phyloP scores from a whole-genome alignment of 768 basidiomycete genomes.

The Phylloporus scabripes region DNA sequence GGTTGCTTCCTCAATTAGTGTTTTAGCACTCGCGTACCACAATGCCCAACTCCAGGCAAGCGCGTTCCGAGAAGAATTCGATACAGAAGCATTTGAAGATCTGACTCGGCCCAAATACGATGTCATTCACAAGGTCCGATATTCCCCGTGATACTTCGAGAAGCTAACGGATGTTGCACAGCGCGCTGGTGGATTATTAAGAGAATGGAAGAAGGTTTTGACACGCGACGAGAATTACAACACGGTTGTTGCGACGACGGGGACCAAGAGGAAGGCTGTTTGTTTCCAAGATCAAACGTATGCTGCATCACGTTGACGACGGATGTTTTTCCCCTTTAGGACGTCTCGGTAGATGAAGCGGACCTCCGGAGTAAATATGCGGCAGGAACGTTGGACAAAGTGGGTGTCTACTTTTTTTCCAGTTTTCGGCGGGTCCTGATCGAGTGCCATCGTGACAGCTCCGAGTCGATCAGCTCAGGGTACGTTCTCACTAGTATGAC shows the following conservation, averaged over 20 bases:
- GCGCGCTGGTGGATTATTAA: constrained; percentile 66
- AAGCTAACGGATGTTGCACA: constrained; percentile 21
- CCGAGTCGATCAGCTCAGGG: constrained; percentile 75
- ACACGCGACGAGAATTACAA: constrained; percentile 60
- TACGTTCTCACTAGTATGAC: constrained; percentile 25
- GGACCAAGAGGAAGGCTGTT: constrained; percentile 71
- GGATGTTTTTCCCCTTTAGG: constrained; percentile 33
- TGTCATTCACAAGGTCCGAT: constrained; percentile 70
- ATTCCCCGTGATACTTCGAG: not conserved
- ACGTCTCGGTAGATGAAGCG: constrained; percentile 59
- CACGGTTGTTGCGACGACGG: constrained; percentile 40
- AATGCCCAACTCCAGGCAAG: constrained; percentile 88
- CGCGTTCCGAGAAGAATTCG: constrained; percentile 88
- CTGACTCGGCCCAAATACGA: constrained; percentile 71
- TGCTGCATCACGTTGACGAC: not conserved
- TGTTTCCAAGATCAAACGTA: constrained; percentile 20
- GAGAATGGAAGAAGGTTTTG: constrained; percentile 65
- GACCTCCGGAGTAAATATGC: constrained; percentile 69
- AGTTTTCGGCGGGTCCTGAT: constrained; percentile 5
- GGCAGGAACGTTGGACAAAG: constrained; percentile 59
- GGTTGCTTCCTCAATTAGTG: not conserved
- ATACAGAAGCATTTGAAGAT: constrained; percentile 74
- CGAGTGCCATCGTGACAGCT: constrained; percentile 40
- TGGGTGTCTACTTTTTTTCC: constrained; percentile 28
- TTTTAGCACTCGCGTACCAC: constrained; percentile 64